Evolutionary conservation across 2,329 filamentous ascomycete genomes (phyloP).

Genomic region (Cladophialophora carrionii): DNA sequence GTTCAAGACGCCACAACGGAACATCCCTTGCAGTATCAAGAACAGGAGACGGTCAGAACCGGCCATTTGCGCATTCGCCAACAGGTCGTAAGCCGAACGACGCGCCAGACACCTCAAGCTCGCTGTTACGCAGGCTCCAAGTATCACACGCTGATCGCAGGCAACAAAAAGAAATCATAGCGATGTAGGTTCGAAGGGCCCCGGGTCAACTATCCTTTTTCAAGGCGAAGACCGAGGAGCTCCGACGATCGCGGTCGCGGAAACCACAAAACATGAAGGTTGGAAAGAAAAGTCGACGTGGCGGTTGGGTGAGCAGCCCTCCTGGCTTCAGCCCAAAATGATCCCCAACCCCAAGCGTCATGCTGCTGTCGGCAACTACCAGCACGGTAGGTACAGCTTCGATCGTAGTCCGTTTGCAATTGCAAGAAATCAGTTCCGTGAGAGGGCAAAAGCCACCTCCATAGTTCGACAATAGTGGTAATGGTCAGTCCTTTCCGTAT

Average conservation of each 20-base stretch:
- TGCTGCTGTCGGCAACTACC: slow-evolving; percentile 31
- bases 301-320: slow-evolving; percentile 34
- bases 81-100: slow-evolving; percentile 1
- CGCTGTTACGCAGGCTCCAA: slow-evolving; percentile 6
- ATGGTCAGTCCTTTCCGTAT: neutral
- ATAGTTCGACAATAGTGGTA: neutral
- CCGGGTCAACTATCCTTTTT: slow-evolving; percentile 11
- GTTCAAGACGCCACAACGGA: slow-evolving; percentile 3
- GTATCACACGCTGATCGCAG: neutral
- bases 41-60: slow-evolving; percentile 36
- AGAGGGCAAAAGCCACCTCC: neutral
- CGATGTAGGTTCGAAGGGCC: slow-evolving; percentile 26
- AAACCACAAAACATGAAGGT: slow-evolving; percentile 19
- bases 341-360: slow-evolving; percentile 36
- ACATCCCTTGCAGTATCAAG: slow-evolving; percentile 6
- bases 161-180: slow-evolving; percentile 22
- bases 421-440: slow-evolving; percentile 8
- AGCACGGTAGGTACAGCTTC: slow-evolving; percentile 28
- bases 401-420: slow-evolving; percentile 29
- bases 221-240: slow-evolving; percentile 24
- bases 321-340: slow-evolving; percentile 29
- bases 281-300: slow-evolving; percentile 27
- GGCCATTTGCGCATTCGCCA: slow-evolving; percentile 21
- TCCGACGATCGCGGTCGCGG: slow-evolving; percentile 26
- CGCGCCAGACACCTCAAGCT: neutral